These are phyloP conservation scores for Gonium pectorale DNA, from an alignment of 139 green algal species.

Conservation along the genomic window DNA sequence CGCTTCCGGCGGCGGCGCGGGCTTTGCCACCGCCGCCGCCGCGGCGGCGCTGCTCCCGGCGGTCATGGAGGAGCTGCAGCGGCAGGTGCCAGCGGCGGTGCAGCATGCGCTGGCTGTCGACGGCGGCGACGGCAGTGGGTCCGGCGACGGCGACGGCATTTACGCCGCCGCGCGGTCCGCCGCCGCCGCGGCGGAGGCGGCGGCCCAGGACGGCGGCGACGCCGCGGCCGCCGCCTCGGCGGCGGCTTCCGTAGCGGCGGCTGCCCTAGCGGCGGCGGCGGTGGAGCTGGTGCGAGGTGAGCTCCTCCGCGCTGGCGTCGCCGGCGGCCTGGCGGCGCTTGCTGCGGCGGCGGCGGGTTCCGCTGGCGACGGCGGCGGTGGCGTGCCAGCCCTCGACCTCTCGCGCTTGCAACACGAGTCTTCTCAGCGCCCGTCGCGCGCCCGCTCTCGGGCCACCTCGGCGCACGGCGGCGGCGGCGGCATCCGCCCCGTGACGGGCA, in stretches of 20 bases:
- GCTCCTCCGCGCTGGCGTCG: background rate
- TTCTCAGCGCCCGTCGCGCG: too few species aligned
- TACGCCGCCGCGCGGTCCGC: background rate
- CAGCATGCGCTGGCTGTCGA: background rate
- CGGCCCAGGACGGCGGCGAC: conserved; percentile 3
- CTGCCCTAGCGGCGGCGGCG: background rate
- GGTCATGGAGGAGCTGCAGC: conserved; percentile 5
- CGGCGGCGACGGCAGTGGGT: background rate
- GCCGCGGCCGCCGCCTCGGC: background rate
- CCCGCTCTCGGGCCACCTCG: too few species aligned
- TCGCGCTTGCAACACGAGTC: too few species aligned
- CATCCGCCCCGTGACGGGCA: too few species aligned
- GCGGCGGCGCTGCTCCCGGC: conserved; percentile 5
- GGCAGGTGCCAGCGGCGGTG: background rate
- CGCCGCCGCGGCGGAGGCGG: background rate
- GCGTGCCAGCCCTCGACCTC: too few species aligned
- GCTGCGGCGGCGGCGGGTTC: too few species aligned
- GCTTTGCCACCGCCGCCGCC: background rate
- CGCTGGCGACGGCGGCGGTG: background rate
- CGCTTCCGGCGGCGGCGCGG: background rate
- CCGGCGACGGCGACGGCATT: background rate
- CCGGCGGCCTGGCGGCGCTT: background rate
- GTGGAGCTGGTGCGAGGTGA: background rate
- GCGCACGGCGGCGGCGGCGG: too few species aligned
- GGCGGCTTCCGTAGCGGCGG: background rate